phyloP scores from a whole-genome alignment of 768 basidiomycete species.

The Fomitopsis serialis region DNA sequence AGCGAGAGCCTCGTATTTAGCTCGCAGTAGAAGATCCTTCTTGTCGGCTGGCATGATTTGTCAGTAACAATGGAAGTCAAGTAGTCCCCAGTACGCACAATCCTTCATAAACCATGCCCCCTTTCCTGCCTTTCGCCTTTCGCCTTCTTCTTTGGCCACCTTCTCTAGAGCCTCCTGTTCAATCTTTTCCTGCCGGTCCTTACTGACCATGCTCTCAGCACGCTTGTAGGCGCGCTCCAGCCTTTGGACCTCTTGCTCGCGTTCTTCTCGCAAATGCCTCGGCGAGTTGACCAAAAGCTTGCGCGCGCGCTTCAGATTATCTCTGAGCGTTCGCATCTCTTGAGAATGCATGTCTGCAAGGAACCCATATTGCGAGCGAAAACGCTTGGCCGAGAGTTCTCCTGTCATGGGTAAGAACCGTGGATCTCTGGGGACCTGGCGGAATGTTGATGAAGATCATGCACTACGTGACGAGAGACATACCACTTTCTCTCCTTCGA shows the following conservation, averaged over 20 bases:
- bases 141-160: conserved; percentile 46
- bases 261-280: conserved; percentile 48
- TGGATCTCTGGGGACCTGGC: conserved; percentile 78
- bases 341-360: conserved; percentile 55
- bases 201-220: conserved; percentile 70
- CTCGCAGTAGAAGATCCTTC: conserved; percentile 67
- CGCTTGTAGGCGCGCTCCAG: conserved; percentile 73
- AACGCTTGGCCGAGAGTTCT: conserved; percentile 57
- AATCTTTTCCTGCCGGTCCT: conserved; percentile 61
- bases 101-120: conserved; percentile 82
- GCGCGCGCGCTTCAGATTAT: conserved; percentile 61
- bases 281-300: conserved; percentile 61
- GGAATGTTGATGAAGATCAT: background rate
- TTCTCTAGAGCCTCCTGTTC: conserved; percentile 59
- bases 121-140: conserved; percentile 74
- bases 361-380: conserved; percentile 70
- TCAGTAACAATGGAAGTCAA: too few relatives aligned
- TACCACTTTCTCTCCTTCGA: conserved; percentile 64
- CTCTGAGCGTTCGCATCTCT: conserved; percentile 62
- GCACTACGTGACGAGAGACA: conserved; percentile 18
- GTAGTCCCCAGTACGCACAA: conserved; percentile 37
- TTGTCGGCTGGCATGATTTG: too few relatives aligned
- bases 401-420: conserved; percentile 77
- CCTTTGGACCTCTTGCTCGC: conserved; percentile 62
- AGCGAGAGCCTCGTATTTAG: conserved; percentile 76